Evolutionary conservation across 192 early-diverging fungal species (phyloP).

Genomic region (Fimicolochytrium jonesii): DNA sequence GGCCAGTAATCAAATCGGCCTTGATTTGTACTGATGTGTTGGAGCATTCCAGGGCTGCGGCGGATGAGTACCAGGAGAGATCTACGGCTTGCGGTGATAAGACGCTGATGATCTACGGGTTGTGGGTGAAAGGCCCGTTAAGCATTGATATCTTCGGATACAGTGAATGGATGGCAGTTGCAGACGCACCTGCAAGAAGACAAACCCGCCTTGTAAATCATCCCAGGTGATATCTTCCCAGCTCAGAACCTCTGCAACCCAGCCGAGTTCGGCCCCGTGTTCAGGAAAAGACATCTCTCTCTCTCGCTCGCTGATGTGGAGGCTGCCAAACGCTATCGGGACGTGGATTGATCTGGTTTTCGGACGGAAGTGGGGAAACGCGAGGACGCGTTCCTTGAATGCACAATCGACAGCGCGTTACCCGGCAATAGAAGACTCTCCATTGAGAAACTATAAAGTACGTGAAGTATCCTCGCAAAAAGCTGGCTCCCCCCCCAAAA

Average conservation of each 20-base stretch:
- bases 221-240: constrained; percentile 22
- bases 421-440: no score
- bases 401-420: no score
- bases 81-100: constrained; percentile 32
- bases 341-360: no score
- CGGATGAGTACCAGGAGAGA: constrained; percentile 40
- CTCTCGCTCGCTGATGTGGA: no score
- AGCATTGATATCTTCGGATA: neutral
- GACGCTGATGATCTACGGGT: constrained; percentile 34
- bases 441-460: no score
- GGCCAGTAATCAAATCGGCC: neutral
- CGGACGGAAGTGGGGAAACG: no score
- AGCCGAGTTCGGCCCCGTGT: no score
- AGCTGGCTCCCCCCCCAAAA: no score
- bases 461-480: no score
- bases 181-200: constrained; percentile 36
- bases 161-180: neutral
- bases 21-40: neutral
- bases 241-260: constrained; percentile 31
- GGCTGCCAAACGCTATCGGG: no score
- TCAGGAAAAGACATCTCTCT: no score
- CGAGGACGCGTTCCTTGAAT: no score
- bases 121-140: neutral
- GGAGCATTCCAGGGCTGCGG: constrained; percentile 22
- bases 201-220: constrained; percentile 39